phyloP scores from a whole-genome alignment of 805 yeast species.

The Cyberlindnera bimundalis region DNA sequence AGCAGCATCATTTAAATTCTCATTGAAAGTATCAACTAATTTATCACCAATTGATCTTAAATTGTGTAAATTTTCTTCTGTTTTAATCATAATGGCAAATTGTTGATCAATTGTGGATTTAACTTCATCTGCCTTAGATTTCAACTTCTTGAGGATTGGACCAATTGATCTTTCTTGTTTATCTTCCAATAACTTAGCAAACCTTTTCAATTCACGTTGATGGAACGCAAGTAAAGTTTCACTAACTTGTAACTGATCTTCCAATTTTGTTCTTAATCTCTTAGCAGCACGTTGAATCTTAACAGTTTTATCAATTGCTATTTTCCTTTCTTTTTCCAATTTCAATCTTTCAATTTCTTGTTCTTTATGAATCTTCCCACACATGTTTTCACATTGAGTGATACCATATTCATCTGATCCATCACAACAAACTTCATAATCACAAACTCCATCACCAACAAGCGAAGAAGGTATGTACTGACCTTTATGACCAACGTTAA shows the following conservation, averaged over 20 bases:
- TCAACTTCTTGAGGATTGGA: conserved; percentile 13
- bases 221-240: conserved; percentile 8
- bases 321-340: conserved; percentile 14
- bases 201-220: conserved; percentile 12
- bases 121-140: conserved; percentile 1
- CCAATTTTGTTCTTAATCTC: conserved; percentile 21
- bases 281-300: conserved; percentile 23
- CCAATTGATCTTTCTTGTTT: conserved; percentile 12
- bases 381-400: conserved; percentile 26
- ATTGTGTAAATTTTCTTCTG: conserved; percentile 23
- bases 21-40: conserved; percentile 63
- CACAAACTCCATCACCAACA: conserved; percentile 91
- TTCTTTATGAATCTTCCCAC: conserved; percentile 28
- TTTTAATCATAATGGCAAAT: conserved; percentile 21
- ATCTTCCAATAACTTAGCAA: conserved; percentile 3
- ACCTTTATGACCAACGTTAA: conserved; percentile 66
- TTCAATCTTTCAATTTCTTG: conserved; percentile 11
- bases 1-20: conserved; percentile 81
- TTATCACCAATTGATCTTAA: conserved; percentile 39
- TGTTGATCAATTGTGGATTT: conserved; percentile 18
- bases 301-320: conserved; percentile 20
- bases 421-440: conserved; percentile 86
- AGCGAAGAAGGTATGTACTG: conserved; percentile 59
- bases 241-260: conserved; percentile 9
- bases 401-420: conserved; percentile 73